Conservation (phyloP, 2,329 filamentous ascomycete genomes). For the Hypoxylon sp. region DNA sequence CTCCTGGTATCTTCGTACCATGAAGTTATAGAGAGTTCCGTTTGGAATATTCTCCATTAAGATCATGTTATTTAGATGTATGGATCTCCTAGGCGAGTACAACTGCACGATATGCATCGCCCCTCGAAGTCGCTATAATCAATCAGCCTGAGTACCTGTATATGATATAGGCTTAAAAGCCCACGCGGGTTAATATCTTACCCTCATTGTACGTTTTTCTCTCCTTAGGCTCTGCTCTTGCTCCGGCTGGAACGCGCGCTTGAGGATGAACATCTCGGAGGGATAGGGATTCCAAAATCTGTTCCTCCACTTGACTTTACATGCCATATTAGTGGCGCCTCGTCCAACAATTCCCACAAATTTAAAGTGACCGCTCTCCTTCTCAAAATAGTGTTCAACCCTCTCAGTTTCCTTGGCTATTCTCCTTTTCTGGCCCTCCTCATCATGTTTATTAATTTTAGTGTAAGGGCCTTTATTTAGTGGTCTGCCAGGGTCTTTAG, state of each 20-base stretch:
- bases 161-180: neutral
- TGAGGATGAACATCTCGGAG: neutral
- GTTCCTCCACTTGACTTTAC: neutral
- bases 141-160: neutral
- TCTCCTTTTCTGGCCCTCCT: too few species aligned
- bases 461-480: too few species aligned
- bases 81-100: neutral
- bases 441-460: too few species aligned
- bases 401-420: too few species aligned
- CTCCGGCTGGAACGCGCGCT: neutral
- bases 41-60: neutral
- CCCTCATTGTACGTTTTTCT: neutral
- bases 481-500: too few species aligned
- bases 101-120: constrained; percentile 3
- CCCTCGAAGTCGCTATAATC: constrained; percentile 2
- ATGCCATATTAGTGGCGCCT: constrained; percentile 6
- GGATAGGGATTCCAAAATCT: constrained; percentile 3
- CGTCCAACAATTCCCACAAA: neutral
- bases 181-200: neutral
- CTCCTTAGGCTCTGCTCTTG: neutral
- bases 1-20: neutral
- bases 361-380: neutral
- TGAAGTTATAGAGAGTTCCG: neutral
- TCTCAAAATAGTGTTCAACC: neutral
- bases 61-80: neutral